Percentiles rank a stretch among this genome's conserved stretches.
phyloP scores from a whole-genome alignment of 768 basidiomycete species.

The Leccinellum rugosiceps region DNA sequence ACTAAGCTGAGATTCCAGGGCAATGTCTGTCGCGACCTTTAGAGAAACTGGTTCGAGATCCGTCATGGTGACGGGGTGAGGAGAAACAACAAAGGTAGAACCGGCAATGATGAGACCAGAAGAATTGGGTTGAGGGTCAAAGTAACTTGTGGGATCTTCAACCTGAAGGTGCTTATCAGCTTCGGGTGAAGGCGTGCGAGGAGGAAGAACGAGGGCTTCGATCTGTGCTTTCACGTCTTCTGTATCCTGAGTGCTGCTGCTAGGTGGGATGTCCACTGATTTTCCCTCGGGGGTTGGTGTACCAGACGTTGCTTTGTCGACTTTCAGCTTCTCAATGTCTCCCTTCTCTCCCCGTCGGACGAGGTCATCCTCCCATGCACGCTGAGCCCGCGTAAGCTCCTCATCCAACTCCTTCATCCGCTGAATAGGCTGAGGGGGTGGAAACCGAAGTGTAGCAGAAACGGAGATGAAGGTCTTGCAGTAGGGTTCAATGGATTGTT shows the following conservation, averaged over 20 bases:
- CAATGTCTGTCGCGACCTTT: constrained; percentile 68
- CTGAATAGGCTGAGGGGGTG: constrained; percentile 84
- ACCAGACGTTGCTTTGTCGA: constrained; percentile 17
- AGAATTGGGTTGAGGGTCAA: constrained; percentile 35
- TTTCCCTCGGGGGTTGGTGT: constrained; percentile 32
- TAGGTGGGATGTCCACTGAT: constrained; percentile 1
- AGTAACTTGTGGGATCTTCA: constrained; percentile 41
- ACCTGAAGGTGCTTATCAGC: constrained; percentile 24
- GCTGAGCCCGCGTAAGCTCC: constrained; percentile 63
- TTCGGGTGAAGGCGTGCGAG: constrained; percentile 38
- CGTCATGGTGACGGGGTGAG: constrained; percentile 27
- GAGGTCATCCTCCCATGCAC: constrained; percentile 86
- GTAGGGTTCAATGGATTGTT: constrained; percentile 82
- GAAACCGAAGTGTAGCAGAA: constrained; percentile 88
- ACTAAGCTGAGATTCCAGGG: constrained; percentile 67
- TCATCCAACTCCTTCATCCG: constrained; percentile 89
- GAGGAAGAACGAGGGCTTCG: constrained; percentile 44
- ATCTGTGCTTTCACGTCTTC: constrained; percentile 68
- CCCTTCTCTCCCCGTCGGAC: constrained; percentile 69
- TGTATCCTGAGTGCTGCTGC: constrained; percentile 24
- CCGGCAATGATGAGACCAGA: constrained; percentile 29
- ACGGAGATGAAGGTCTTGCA: constrained; percentile 86
- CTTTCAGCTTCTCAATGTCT: constrained; percentile 16
- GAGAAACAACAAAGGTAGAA: constrained; percentile 31
- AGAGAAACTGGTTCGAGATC: constrained; percentile 40